Base-by-base conservation (phyloP, 1,139 yeast genomes). In the Taiozyma sp. region DNA sequence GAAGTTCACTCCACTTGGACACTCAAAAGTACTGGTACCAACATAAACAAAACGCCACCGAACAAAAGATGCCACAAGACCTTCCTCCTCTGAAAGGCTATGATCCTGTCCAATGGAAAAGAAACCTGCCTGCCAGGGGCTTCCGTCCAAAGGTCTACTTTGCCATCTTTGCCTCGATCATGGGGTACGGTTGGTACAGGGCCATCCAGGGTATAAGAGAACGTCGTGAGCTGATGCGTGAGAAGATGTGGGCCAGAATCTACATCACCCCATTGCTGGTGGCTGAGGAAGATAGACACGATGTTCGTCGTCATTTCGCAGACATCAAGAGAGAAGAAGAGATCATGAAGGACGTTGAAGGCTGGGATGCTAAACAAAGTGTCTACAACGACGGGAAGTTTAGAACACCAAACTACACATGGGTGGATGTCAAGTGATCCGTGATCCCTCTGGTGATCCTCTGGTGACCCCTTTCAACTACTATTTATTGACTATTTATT, bases 51-150 rank as follows among this genome's bases (percentile, higher is more conserved):
- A 34, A 16, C 30, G 27, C 19, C 16, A 30, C 27, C 7, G 14
- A 29, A 42, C 29, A 38, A 22, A 52, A 30, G 12, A 51, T 53
- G 56, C 53, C 54, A 2, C 96, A 89, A 78, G 96, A 89, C 66
- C 75, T 89, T 66, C 96, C 96, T 66, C 96, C 96, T 57, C 76
- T 81, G 62, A 91, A 89, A 57, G 96, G 96, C 62, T 89, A 88
- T 64, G 92, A 85, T 60, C 87, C 89, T 48, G 80, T 89, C 54
- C 96, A 89, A 73, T 89, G 96, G 96, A 87, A 85, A 73, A 81
- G 96, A 70, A 86, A 88, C 69, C 72, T 89, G 54, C 96, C 96
- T 39, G 73, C 95, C 4, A 78, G 96, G 64, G 96, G 96, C 4
- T 87, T 88, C 72, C 76, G 95, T 58, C 93, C 96, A 22, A 72